Percentiles rank a stretch among this genome's conserved stretches.
Conservation (phyloP, 2,329 filamentous ascomycete genomes). For the Aspergillus sp. region DNA sequence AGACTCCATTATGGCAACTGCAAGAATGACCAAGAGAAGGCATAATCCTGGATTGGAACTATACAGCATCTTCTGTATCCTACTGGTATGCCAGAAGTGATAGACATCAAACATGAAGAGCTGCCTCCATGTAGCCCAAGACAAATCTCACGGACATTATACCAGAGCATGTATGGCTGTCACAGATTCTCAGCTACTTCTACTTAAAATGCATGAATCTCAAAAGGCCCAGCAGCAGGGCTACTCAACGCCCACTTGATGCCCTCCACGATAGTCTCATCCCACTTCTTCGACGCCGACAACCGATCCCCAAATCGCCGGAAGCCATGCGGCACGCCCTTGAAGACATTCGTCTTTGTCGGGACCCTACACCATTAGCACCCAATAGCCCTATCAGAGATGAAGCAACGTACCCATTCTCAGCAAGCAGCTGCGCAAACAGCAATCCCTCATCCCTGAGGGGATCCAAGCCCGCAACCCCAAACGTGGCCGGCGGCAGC, state of each 20-base stretch:
- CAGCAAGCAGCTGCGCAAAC: constrained; percentile 45
- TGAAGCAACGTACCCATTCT: constrained; percentile 41
- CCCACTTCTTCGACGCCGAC: constrained; percentile 29
- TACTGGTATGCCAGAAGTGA: too few relatives aligned
- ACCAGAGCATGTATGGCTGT: too few relatives aligned
- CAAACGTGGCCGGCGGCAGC: constrained; percentile 47
- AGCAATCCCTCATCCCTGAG: constrained; percentile 52
- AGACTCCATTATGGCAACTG: too few relatives aligned
- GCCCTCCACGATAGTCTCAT: constrained; percentile 28
- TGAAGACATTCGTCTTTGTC: constrained; percentile 50
- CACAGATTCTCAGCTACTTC: too few relatives aligned
- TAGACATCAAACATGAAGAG: too few relatives aligned
- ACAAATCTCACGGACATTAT: too few relatives aligned
- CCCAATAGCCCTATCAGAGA: not conserved
- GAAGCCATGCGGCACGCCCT: constrained; percentile 56
- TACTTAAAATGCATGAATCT: constrained; percentile 4
- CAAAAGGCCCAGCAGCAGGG: constrained; percentile 14
- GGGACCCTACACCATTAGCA: constrained; percentile 41
- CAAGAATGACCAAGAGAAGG: too few relatives aligned
- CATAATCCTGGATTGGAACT: too few relatives aligned
- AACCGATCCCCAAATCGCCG: constrained; percentile 29
- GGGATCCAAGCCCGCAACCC: constrained; percentile 49
- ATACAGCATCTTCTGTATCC: too few relatives aligned
- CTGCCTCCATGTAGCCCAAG: too few relatives aligned
- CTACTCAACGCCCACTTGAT: constrained; percentile 30